These are phyloP conservation scores for Vaccinium corymbosum DNA, from an alignment of 148 eudicot genomes.

Conservation along the genomic window DNA sequence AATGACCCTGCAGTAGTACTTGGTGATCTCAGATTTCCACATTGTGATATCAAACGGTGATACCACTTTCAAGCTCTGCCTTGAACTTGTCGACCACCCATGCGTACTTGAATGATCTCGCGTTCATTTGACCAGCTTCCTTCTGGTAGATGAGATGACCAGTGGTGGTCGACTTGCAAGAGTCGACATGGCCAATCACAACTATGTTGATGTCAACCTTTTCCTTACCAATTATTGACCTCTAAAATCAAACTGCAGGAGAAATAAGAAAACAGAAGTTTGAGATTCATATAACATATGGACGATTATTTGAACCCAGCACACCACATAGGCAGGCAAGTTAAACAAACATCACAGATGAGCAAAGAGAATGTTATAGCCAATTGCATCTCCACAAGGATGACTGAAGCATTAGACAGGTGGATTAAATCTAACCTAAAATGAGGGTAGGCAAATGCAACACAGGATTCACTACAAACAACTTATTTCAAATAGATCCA, in stretches of 20 bases:
- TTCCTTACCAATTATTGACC: constrained; percentile 23
- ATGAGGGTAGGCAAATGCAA: too few relatives aligned
- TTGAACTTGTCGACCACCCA: constrained; percentile 49
- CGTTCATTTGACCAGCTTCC: constrained; percentile 42
- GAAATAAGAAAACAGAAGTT: not conserved
- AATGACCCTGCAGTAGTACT: constrained; percentile 59
- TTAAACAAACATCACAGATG: too few relatives aligned
- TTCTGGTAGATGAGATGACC: constrained; percentile 40
- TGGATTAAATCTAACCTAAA: too few relatives aligned
- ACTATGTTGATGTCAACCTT: constrained; percentile 32
- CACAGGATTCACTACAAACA: too few relatives aligned
- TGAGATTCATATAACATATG: not conserved
- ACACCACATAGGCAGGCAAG: not conserved
- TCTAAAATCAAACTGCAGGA: not conserved
- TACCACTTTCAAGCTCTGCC: constrained; percentile 64
- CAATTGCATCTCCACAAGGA: too few relatives aligned
- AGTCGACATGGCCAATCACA: constrained; percentile 39
- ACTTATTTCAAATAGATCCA: too few relatives aligned
- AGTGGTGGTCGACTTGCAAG: constrained; percentile 37
- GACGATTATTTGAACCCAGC: not conserved
- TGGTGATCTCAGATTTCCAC: constrained; percentile 62
- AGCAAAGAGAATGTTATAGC: not conserved
- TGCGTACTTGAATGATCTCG: constrained; percentile 39
- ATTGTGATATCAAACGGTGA: constrained; percentile 50
- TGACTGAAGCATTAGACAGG: too few relatives aligned